Conservation (phyloP, 2,329 filamentous ascomycete genomes). For the Fusarium coicis region DNA sequence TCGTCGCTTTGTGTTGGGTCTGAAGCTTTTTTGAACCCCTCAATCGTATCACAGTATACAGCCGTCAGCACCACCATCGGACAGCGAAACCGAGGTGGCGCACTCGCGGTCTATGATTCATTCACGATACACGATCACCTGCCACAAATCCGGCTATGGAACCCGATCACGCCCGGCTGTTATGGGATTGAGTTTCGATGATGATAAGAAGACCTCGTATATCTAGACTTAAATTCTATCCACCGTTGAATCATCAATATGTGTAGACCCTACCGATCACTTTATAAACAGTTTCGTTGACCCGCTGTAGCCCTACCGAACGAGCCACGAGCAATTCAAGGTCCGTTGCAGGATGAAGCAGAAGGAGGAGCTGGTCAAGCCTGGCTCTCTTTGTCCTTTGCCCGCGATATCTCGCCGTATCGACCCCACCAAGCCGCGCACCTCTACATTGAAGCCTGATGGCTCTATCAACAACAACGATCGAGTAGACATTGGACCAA, state of each 20-base stretch:
- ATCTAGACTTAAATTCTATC: not conserved
- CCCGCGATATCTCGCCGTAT: not conserved
- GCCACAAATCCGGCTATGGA: fast-evolving
- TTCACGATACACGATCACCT: not conserved
- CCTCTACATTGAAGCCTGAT: not conserved
- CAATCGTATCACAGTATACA: not conserved
- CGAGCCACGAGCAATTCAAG: fast-evolving
- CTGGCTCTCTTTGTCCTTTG: not conserved
- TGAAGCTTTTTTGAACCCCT: not conserved
- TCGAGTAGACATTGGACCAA: not conserved
- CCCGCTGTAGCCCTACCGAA: fast-evolving
- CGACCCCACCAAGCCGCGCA: not conserved
- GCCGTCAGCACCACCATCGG: not conserved
- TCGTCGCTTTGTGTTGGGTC: not conserved
- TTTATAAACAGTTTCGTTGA: fast-evolving
- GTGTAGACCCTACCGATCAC: fast-evolving
- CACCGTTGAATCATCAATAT: not conserved
- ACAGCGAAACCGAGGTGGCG: not conserved
- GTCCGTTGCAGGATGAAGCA: not conserved
- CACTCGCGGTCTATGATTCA: not conserved
- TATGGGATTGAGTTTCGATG: not conserved
- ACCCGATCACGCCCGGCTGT: not conserved
- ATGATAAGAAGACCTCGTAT: not conserved
- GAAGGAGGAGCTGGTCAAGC: fast-evolving
- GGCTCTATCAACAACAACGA: not conserved